phyloP scores from a whole-genome alignment of 2,329 filamentous ascomycete genomes.

The Clonostachys chloroleuca region DNA sequence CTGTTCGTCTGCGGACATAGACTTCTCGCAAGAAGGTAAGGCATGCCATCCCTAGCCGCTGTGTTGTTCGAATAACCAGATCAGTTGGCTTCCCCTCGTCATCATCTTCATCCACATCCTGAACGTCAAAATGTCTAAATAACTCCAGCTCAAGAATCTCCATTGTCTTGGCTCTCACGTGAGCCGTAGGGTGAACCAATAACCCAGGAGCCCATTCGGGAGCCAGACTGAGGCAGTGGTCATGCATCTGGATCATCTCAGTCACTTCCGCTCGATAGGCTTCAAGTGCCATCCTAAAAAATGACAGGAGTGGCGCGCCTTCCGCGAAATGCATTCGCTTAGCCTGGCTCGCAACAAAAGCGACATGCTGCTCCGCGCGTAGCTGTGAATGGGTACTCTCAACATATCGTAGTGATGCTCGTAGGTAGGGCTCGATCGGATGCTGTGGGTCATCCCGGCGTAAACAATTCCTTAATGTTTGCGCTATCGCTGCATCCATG shows the following conservation, averaged over 20 bases:
- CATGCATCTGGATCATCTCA: slow-evolving; percentile 9
- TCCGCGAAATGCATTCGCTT: slow-evolving; percentile 39
- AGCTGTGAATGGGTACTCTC: slow-evolving; percentile 25
- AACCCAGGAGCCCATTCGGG: slow-evolving; percentile 47
- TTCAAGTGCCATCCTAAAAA: slow-evolving; percentile 23
- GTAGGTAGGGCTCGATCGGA: slow-evolving; percentile 50
- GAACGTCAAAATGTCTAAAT: slow-evolving; percentile 16
- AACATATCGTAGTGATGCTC: slow-evolving; percentile 52
- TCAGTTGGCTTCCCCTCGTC: slow-evolving; percentile 15
- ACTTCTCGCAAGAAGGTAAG: slow-evolving; percentile 40
- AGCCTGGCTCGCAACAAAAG: slow-evolving; percentile 38
- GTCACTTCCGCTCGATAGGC: slow-evolving; percentile 18
- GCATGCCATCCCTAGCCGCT: slow-evolving; percentile 37
- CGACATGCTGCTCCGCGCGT: slow-evolving; percentile 30
- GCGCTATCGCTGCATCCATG: slow-evolving; percentile 47
- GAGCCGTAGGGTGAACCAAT: slow-evolving; percentile 38
- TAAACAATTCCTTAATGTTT: slow-evolving; percentile 49
- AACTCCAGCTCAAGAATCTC: slow-evolving; percentile 36
- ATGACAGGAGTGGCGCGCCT: slow-evolving; percentile 41
- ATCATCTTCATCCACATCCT: slow-evolving; percentile 18
- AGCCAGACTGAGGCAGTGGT: slow-evolving; percentile 13
- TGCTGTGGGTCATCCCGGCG: slow-evolving; percentile 34
- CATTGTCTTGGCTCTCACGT: slow-evolving; percentile 35
- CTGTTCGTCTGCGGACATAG: slow-evolving; percentile 33
- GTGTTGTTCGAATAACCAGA: slow-evolving; percentile 12